A percentile compares a stretch with the other conserved stretches of the same genome.
phyloP scores from a whole-genome alignment of 148 eudicot species.

The Rhododendron ovatum region DNA sequence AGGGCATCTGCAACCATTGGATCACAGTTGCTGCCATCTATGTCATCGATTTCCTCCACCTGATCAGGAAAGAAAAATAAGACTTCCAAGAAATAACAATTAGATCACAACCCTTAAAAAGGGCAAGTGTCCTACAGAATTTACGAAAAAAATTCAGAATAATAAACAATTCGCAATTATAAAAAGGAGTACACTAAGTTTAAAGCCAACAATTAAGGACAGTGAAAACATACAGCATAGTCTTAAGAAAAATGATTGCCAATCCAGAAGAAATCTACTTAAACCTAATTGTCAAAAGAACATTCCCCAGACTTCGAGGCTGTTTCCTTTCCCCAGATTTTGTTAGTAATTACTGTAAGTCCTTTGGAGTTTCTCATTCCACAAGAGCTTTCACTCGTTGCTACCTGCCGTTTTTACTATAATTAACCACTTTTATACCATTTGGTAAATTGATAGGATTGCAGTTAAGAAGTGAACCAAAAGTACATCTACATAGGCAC shows the following conservation, averaged over 20 bases:
- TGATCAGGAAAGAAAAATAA: constrained; percentile 18
- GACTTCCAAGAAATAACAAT: neutral
- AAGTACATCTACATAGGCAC: neutral
- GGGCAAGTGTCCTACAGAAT: neutral
- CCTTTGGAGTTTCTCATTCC: neutral
- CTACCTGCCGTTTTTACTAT: neutral
- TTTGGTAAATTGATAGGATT: neutral
- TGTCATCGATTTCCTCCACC: constrained; percentile 98
- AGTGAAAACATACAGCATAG: neutral
- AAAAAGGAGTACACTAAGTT: neutral
- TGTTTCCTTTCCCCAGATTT: neutral
- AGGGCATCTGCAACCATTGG: constrained; percentile 89
- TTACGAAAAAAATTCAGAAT: neutral
- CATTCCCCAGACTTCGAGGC: neutral
- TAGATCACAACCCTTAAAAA: neutral
- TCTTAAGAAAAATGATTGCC: neutral
- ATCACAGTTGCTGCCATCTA: constrained; percentile 59
- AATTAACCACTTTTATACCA: neutral
- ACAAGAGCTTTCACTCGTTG: neutral
- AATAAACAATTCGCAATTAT: neutral
- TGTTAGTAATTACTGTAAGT: neutral
- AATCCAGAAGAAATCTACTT: neutral
- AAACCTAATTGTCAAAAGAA: neutral
- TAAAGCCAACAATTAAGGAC: neutral
- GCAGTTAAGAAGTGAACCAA: neutral